These are phyloP conservation scores for Coccomyxa subellipsoidea DNA, from an alignment of 163 green algal genomes.

Conservation along the genomic window DNA sequence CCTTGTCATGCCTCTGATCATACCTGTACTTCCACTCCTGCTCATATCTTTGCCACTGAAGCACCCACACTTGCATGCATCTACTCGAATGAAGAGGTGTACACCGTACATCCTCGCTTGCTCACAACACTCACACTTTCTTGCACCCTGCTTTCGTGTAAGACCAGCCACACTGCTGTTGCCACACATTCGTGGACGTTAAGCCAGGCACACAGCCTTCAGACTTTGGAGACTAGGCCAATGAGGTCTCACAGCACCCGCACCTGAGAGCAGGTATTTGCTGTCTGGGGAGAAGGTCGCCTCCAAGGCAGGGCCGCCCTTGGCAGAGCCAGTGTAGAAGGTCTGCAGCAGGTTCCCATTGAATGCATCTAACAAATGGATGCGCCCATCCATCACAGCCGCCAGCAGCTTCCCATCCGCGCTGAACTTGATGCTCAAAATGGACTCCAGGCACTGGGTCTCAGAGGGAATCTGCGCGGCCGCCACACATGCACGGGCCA, in stretches of 20 bases:
- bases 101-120: neutral
- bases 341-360: conserved; percentile 48
- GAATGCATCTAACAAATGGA: conserved; percentile 89
- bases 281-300: conserved; percentile 81
- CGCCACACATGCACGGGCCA: neutral
- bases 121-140: no score
- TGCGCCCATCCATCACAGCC: conserved; percentile 63
- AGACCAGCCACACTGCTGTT: no score
- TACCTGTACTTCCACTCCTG: neutral
- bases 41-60: neutral
- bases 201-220: no score
- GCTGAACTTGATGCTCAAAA: conserved; percentile 71
- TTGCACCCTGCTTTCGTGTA: no score
- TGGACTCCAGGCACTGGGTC: conserved; percentile 39
- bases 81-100: neutral
- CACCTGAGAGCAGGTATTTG: conserved; percentile 76
- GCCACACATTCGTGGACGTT: no score
- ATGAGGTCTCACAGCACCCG: neutral
- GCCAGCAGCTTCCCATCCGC: conserved; percentile 81
- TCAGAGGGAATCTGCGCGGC: conserved; percentile 46
- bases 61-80: neutral
- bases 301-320: conserved; percentile 49
- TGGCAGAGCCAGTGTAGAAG: conserved; percentile 43
- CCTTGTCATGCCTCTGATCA: neutral
- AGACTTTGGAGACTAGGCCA: no score